Conservation (phyloP, 805 yeast genomes). For the Starmerella ratchasimensis region DNA sequence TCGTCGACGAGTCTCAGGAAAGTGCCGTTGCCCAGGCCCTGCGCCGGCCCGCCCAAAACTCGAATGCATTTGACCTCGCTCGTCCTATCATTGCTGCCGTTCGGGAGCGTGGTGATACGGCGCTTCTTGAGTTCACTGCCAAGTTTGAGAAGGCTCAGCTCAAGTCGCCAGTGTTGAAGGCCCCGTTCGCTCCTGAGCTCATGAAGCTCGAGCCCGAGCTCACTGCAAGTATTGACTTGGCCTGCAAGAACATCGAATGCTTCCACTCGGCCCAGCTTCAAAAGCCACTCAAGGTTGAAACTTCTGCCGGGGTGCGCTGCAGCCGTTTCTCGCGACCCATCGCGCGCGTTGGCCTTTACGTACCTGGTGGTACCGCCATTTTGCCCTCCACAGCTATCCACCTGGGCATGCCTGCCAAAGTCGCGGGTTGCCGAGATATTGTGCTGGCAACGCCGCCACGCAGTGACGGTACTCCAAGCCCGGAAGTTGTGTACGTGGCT, state of each 20-base stretch:
- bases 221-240: slow-evolving; percentile 74
- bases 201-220: slow-evolving; percentile 63
- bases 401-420: slow-evolving; percentile 97
- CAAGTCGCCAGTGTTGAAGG: slow-evolving; percentile 56
- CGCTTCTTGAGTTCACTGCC: slow-evolving; percentile 75
- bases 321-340: slow-evolving; percentile 92
- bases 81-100: slow-evolving; percentile 79
- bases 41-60: slow-evolving; percentile 89
- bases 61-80: slow-evolving; percentile 85
- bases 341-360: slow-evolving; percentile 85
- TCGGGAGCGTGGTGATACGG: slow-evolving; percentile 65
- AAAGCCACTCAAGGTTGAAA: slow-evolving; percentile 69
- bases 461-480: slow-evolving; percentile 80
- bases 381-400: slow-evolving; percentile 94
- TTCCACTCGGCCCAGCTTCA: slow-evolving; percentile 84
- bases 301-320: slow-evolving; percentile 86
- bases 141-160: slow-evolving; percentile 80
- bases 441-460: slow-evolving; percentile 93
- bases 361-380: slow-evolving; percentile 98
- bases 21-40: slow-evolving; percentile 47
- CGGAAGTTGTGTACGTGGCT: slow-evolving; percentile 96
- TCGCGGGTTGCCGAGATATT: slow-evolving; percentile 91
- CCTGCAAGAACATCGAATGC: slow-evolving; percentile 73
- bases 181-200: slow-evolving; percentile 73
- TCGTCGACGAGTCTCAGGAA: slow-evolving; percentile 26